These are phyloP conservation scores for Trichophyton simii DNA, from an alignment of 2,329 filamentous ascomycete genomes.

Conservation along the genomic window DNA sequence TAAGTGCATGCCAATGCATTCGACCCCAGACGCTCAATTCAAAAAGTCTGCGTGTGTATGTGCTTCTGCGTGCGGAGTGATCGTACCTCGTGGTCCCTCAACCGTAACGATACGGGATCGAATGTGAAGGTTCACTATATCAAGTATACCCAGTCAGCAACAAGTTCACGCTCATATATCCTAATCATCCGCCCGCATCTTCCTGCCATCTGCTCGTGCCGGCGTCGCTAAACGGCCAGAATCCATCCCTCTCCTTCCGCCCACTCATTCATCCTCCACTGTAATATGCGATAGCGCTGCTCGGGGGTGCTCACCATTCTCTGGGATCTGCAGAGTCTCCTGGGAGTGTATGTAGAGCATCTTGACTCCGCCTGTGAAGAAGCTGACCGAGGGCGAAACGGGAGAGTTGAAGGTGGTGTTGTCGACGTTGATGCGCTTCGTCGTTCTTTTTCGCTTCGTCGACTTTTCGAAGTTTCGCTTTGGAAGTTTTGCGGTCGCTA, in stretches of 20 bases:
- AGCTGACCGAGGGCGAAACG: conserved; percentile 28
- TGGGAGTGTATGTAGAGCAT: conserved; percentile 99
- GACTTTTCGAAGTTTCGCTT: background rate
- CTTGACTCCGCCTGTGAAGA: conserved; percentile 47
- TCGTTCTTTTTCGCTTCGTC: background rate
- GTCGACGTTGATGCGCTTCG: conserved; percentile 16
- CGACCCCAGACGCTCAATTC: no score
- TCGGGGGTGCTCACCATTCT: conserved; percentile 65
- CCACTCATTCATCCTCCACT: background rate
- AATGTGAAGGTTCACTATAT: conserved; percentile 89
- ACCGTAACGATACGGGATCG: conserved; percentile 94
- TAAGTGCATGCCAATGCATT: background rate
- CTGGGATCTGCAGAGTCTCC: conserved; percentile 89
- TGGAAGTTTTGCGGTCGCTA: conserved; percentile 28
- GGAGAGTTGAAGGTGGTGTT: conserved; percentile 9
- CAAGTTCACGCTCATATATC: background rate
- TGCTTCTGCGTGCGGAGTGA: background rate
- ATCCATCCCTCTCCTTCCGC: no score
- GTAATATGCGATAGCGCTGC: background rate
- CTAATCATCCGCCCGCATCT: background rate
- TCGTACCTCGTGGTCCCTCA: conserved; percentile 81
- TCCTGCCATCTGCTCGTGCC: background rate
- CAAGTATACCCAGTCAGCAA: conserved; percentile 17
- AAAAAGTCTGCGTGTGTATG: background rate
- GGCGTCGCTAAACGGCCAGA: no score